These are phyloP conservation scores for Nicotiana undulata DNA, from an alignment of 257 asterid genomes.

Conservation along the genomic window DNA sequence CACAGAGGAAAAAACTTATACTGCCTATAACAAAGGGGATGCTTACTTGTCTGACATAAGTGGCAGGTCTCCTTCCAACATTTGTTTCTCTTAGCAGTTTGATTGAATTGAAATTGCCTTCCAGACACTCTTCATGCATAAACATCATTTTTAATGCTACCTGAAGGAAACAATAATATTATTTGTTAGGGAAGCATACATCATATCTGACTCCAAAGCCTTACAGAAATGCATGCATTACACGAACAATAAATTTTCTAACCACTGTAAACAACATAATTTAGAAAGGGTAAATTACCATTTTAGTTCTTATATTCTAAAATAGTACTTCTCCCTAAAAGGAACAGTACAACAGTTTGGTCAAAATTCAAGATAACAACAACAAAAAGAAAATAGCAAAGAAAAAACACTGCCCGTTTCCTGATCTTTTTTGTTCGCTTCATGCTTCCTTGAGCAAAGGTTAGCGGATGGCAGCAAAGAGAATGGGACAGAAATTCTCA, in stretches of 20 bases:
- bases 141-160: slow-evolving; percentile 54
- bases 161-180: slow-evolving; percentile 15
- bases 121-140: slow-evolving; percentile 66
- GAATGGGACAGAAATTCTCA: no score
- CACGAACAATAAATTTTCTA: neutral
- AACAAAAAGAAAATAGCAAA: no score
- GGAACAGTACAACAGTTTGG: neutral
- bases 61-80: slow-evolving; percentile 19
- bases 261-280: neutral
- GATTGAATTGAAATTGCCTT: slow-evolving; percentile 49
- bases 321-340: neutral
- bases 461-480: no score
- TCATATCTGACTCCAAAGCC: neutral
- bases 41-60: slow-evolving; percentile 40
- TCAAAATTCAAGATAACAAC: neutral
- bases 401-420: no score
- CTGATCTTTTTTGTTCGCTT: no score
- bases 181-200: neutral
- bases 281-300: neutral
- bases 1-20: neutral
- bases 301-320: neutral
- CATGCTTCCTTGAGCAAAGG: no score
- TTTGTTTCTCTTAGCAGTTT: slow-evolving; percentile 32
- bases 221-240: neutral
- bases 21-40: neutral